Evolutionary conservation across 768 basidiomycete species (phyloP).

Genomic region (Mycena galopus): DNA sequence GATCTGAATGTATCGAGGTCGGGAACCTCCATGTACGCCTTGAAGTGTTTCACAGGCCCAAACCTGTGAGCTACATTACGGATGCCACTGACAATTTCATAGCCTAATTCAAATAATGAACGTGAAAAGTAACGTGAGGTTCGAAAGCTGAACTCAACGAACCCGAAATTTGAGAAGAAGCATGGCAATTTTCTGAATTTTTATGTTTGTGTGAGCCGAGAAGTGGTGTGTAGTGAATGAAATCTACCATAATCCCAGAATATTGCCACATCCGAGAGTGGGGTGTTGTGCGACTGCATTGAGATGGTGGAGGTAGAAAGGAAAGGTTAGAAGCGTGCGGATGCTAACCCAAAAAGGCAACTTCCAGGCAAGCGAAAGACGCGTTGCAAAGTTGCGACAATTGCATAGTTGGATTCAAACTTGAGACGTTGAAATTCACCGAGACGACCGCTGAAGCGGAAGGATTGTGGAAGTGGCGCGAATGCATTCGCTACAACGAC

Average conservation of each 20-base stretch:
- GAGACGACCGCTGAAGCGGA: background rate
- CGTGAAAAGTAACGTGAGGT: background rate
- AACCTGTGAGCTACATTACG: constrained; percentile 62
- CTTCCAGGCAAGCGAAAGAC: background rate
- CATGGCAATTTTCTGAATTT: constrained; percentile 58
- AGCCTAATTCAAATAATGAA: constrained; percentile 51
- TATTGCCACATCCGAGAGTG: constrained; percentile 52
- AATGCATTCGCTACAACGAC: background rate
- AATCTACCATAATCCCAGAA: constrained; percentile 57
- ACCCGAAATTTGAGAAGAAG: constrained; percentile 49
- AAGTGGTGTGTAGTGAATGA: background rate
- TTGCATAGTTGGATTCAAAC: too few species aligned
- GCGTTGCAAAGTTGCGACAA: constrained; percentile 7
- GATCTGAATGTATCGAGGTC: constrained; percentile 50
- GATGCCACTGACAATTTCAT: constrained; percentile 60
- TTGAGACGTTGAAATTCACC: background rate
- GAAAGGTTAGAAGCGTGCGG: constrained; percentile 14
- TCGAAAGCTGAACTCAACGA: background rate
- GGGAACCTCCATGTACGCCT: constrained; percentile 67
- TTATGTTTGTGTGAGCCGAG: background rate
- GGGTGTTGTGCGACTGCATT: constrained; percentile 38
- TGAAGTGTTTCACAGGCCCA: constrained; percentile 65
- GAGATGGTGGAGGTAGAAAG: constrained; percentile 31
- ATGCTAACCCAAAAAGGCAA: constrained; percentile 11
- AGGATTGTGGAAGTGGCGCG: too few species aligned